Percentiles rank a stretch among this genome's conserved stretches.
Conservation (phyloP, 176 grass and related monocot species). For the Metroxylon sagu region DNA sequence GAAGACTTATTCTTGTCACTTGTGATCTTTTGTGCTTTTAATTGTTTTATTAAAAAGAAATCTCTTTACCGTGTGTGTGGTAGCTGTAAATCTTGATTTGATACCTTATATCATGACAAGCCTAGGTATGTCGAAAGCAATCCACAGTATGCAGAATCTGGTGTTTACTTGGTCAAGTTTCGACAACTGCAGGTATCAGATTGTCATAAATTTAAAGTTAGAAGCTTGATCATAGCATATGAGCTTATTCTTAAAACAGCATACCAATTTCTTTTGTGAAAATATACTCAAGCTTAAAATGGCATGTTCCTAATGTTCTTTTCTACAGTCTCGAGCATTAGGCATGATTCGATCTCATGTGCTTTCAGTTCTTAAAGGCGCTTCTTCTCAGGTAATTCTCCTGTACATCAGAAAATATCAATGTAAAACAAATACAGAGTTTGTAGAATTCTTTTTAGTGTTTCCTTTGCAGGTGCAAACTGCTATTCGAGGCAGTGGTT, state of each 20-base stretch:
- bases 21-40: neutral
- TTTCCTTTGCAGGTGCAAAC: conserved; percentile 63
- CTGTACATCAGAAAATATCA: conserved; percentile 19
- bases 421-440: conserved; percentile 7
- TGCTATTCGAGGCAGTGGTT: conserved; percentile 64
- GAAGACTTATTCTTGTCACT: neutral
- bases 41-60: neutral
- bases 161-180: conserved; percentile 98
- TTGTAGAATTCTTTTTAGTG: neutral
- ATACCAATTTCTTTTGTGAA: too few relatives aligned
- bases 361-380: conserved; percentile 85
- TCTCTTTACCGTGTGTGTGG: neutral
- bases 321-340: conserved; percentile 74
- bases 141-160: conserved; percentile 93
- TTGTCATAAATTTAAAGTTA: too few relatives aligned
- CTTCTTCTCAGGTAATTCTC: conserved; percentile 70
- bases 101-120: conserved; percentile 17
- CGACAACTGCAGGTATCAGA: conserved; percentile 71
- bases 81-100: conserved; percentile 3
- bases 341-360: conserved; percentile 93
- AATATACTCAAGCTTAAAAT: too few relatives aligned
- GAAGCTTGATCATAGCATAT: too few relatives aligned
- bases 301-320: neutral
- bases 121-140: conserved; percentile 93
- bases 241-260: too few relatives aligned